Conservation (phyloP, 331 rosid species). For the Acacia concinna region DNA sequence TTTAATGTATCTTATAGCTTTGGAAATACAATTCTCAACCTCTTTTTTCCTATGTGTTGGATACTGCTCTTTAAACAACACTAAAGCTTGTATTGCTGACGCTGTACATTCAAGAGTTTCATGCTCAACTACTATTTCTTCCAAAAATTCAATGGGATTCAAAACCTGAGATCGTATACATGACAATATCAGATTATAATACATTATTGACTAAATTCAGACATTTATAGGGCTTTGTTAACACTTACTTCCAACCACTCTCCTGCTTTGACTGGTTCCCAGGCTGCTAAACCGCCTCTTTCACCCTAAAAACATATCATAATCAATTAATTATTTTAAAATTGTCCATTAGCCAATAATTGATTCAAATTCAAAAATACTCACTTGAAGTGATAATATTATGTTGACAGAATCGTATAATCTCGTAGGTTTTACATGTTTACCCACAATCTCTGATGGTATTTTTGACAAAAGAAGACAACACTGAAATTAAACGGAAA, state of each 20-base stretch:
- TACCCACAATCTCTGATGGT: not conserved
- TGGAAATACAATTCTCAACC: not conserved
- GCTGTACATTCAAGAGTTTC: slow-evolving; percentile 57
- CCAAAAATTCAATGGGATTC: slow-evolving; percentile 57
- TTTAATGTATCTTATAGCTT: not conserved
- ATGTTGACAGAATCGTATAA: not conserved
- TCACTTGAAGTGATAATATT: not conserved
- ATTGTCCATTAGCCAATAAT: not conserved
- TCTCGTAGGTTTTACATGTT: not conserved
- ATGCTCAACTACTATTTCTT: slow-evolving; percentile 38
- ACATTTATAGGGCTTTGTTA: not conserved
- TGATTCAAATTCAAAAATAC: not conserved
- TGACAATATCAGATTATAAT: not conserved
- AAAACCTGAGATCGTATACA: slow-evolving; percentile 6
- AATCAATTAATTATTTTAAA: not conserved
- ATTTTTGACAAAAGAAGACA: not conserved
- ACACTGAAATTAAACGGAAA: not conserved
- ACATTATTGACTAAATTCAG: not conserved
- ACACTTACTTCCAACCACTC: not conserved
- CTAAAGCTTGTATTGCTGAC: slow-evolving; percentile 47
- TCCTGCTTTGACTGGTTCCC: not conserved
- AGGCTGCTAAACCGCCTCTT: not conserved
- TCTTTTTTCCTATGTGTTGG: not conserved
- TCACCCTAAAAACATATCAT: not conserved
- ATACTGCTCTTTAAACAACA: slow-evolving; percentile 41